Evolutionary conservation across 2,329 filamentous ascomycete species (phyloP).

Genomic region (Cryphonectria naterciae): DNA sequence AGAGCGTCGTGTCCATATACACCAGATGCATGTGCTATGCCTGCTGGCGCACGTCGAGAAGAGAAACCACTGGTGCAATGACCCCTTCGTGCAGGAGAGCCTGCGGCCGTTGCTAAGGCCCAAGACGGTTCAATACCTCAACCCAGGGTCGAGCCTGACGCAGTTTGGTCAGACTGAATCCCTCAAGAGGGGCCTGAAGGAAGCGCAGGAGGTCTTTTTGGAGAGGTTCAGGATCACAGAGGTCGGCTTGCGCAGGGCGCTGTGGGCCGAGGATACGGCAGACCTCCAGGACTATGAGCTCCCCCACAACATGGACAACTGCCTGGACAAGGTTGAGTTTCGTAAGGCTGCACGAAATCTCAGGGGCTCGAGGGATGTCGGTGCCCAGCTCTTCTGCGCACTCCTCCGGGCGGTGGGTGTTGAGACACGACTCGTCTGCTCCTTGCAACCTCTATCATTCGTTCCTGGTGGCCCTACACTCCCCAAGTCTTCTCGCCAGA

Average conservation of each 20-base stretch:
- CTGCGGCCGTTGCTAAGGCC: slow-evolving; percentile 68
- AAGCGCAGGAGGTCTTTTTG: slow-evolving; percentile 69
- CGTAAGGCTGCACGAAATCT: slow-evolving; percentile 68
- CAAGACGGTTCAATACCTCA: slow-evolving; percentile 69
- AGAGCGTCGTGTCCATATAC: slow-evolving; percentile 69
- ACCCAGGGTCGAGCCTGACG: slow-evolving; percentile 66
- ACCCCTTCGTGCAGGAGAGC: slow-evolving; percentile 66
- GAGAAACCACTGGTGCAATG: slow-evolving; percentile 90
- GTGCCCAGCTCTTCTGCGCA: slow-evolving; percentile 88
- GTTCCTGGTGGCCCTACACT: slow-evolving; percentile 56
- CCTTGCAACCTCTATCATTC: slow-evolving; percentile 81
- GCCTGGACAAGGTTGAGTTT: slow-evolving; percentile 75
- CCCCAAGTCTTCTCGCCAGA: slow-evolving; percentile 45
- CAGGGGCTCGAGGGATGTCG: slow-evolving; percentile 84
- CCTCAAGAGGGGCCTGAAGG: slow-evolving; percentile 77
- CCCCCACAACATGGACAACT: slow-evolving; percentile 67
- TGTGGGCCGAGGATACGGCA: slow-evolving; percentile 74
- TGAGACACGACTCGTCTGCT: slow-evolving; percentile 83
- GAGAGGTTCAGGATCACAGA: slow-evolving; percentile 72
- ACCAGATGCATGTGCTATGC: slow-evolving; percentile 85
- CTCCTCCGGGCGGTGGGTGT: slow-evolving; percentile 83
- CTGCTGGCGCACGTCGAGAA: slow-evolving; percentile 76
- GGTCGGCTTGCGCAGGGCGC: slow-evolving; percentile 68
- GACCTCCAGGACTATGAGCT: slow-evolving; percentile 63
- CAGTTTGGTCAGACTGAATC: slow-evolving; percentile 79